Conservation (phyloP, 345 rosid genomes). For the Gossypium mustelinum region DNA sequence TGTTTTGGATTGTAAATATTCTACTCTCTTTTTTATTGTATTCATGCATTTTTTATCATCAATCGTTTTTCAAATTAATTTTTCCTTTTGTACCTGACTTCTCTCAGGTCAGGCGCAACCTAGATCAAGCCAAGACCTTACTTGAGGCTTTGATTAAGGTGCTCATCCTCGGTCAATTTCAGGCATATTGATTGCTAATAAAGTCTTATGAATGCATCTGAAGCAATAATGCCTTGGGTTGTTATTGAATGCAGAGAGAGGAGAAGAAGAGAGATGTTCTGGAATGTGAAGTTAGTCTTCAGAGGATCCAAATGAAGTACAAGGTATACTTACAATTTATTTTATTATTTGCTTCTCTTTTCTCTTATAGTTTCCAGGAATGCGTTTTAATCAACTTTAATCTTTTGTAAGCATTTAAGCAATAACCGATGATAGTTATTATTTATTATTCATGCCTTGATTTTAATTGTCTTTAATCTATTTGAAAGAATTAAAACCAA, state of each 20-base stretch:
- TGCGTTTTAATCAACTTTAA: neutral
- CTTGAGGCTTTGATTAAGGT: conserved; percentile 92
- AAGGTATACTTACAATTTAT: conserved; percentile 41
- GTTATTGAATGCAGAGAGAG: conserved; percentile 61
- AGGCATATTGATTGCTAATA: conserved; percentile 6
- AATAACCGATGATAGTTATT: neutral
- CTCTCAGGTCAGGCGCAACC: conserved; percentile 92
- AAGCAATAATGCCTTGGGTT: conserved; percentile 16
- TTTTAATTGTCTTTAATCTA: neutral
- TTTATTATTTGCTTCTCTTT: conserved; percentile 4
- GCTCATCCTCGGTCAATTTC: conserved; percentile 20
- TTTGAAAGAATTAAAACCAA: neutral
- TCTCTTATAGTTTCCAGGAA: neutral
- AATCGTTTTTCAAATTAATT: neutral
- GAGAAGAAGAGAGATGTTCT: conserved; percentile 87
- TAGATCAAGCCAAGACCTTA: conserved; percentile 88
- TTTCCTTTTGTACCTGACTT: conserved; percentile 14
- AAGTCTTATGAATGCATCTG: conserved; percentile 7
- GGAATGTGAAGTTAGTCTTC: conserved; percentile 86
- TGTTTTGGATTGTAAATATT: neutral
- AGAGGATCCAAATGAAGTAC: conserved; percentile 83
- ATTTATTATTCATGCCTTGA: neutral
- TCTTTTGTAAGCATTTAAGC: neutral
- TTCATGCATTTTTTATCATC: neutral
- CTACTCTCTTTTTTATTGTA: neutral